phyloP scores from a whole-genome alignment of 2,329 filamentous ascomycete species.

The Cryphonectria carpinicola region DNA sequence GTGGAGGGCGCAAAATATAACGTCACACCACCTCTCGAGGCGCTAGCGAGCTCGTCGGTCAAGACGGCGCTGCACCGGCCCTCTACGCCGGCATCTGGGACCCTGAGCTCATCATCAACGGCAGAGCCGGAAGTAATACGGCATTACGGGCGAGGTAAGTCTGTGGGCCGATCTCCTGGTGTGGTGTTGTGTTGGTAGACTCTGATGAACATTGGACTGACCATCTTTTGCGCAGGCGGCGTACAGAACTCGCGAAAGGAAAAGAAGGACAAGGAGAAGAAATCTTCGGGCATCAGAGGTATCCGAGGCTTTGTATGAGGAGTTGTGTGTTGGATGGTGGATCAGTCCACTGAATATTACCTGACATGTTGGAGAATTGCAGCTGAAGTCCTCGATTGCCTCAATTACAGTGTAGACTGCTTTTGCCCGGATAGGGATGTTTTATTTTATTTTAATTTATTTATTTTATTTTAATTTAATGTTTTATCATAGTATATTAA shows the following conservation, averaged over 20 bases:
- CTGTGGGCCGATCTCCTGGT: conserved; percentile 6
- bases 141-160: conserved; percentile 52
- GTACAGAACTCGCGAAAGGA: conserved; percentile 55
- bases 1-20: conserved; percentile 48
- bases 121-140: conserved; percentile 39
- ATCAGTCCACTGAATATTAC: no score
- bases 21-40: conserved; percentile 46
- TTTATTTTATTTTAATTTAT: no score
- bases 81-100: conserved; percentile 42
- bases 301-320: conserved; percentile 43
- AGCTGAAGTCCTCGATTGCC: background rate
- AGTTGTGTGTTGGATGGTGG: background rate
- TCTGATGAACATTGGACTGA: conserved; percentile 42
- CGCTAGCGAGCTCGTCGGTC: conserved; percentile 32
- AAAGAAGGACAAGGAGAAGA: conserved; percentile 51
- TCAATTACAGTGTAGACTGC: background rate
- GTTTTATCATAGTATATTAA: background rate
- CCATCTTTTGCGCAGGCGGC: conserved; percentile 42
- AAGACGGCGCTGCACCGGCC: conserved; percentile 39
- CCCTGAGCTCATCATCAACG: conserved; percentile 25
- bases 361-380: background rate
- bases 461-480: no score
- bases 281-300: conserved; percentile 42
- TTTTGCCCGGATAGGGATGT: background rate
- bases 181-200: conserved; percentile 36